A percentile compares a stretch with the other conserved stretches of the same genome.
Evolutionary conservation across 257 asterid species (phyloP).

Genomic region (Salvia rosmarinus): DNA sequence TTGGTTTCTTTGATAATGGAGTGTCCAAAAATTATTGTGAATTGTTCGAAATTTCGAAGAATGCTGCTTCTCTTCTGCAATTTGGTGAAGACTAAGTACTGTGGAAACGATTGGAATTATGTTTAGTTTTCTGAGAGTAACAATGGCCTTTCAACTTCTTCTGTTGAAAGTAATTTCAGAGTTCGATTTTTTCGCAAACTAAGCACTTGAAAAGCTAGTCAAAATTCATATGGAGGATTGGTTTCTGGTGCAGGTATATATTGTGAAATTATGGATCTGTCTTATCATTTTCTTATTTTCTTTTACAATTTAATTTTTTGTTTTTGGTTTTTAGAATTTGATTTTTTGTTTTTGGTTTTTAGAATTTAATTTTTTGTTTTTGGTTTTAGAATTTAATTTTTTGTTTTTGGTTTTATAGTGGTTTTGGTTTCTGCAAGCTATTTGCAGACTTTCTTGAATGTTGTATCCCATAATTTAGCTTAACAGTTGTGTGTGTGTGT

Average conservation of each 20-base stretch:
- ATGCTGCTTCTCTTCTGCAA: too few relatives aligned
- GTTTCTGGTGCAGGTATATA: constrained; percentile 4
- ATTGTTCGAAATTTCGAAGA: too few relatives aligned
- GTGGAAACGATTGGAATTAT: background rate
- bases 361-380: too few relatives aligned
- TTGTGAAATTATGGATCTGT: background rate
- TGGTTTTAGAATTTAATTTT: too few relatives aligned
- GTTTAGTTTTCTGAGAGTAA: background rate
- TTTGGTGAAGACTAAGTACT: too few relatives aligned
- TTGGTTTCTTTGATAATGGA: background rate
- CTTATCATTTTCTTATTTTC: background rate
- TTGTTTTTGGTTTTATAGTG: too few relatives aligned
- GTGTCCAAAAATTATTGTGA: background rate
- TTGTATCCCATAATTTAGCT: background rate
- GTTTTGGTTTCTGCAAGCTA: background rate
- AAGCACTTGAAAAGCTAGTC: constrained; percentile 14
- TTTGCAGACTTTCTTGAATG: background rate
- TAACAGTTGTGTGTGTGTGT: too few relatives aligned
- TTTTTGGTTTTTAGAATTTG: background rate
- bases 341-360: too few relatives aligned
- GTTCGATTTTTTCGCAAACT: background rate
- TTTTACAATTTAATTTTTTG: too few relatives aligned
- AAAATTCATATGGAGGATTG: background rate
- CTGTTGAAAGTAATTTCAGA: background rate
- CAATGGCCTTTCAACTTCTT: constrained; percentile 8